A percentile compares a stretch with the other conserved stretches of the same genome.
Evolutionary conservation across 768 basidiomycete species (phyloP).

Genomic region (Macrolepiota dolichaula): DNA sequence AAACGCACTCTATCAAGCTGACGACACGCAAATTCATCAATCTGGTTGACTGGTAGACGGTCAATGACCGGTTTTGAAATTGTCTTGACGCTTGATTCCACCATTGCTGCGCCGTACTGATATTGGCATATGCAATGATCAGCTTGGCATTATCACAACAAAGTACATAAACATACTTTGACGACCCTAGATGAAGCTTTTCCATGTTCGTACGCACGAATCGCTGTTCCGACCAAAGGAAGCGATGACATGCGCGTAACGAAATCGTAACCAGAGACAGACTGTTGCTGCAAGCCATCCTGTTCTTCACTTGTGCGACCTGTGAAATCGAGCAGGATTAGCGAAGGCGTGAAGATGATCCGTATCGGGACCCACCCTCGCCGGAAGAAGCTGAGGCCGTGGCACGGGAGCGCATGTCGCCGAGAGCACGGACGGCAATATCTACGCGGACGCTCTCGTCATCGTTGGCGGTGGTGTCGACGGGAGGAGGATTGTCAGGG

Average conservation of each 20-base stretch:
- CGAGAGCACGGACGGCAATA: conserved; percentile 75
- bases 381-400: conserved; percentile 32
- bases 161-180: conserved; percentile 49
- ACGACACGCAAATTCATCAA: conserved; percentile 87
- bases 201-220: conserved; percentile 75
- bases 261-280: conserved; percentile 26
- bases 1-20: conserved; percentile 77
- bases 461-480: conserved; percentile 21
- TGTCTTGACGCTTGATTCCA: conserved; percentile 79
- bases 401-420: conserved; percentile 55
- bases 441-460: conserved; percentile 73
- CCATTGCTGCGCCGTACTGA: conserved; percentile 87
- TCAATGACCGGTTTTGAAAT: conserved; percentile 82
- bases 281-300: conserved; percentile 7
- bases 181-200: conserved; percentile 84
- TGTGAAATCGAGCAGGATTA: conserved; percentile 12
- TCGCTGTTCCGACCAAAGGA: conserved; percentile 70
- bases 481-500: conserved; percentile 13
- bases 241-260: conserved; percentile 59
- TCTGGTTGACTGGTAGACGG: conserved; percentile 67
- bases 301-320: conserved; percentile 2
- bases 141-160: not conserved
- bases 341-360: not conserved
- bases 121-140: conserved; percentile 15
- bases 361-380: conserved; percentile 11